Evolutionary conservation across 2,329 filamentous ascomycete species (phyloP), one percentile per base, ranked within the genome.

Genomic region (Zasmidium cellare): DNA sequence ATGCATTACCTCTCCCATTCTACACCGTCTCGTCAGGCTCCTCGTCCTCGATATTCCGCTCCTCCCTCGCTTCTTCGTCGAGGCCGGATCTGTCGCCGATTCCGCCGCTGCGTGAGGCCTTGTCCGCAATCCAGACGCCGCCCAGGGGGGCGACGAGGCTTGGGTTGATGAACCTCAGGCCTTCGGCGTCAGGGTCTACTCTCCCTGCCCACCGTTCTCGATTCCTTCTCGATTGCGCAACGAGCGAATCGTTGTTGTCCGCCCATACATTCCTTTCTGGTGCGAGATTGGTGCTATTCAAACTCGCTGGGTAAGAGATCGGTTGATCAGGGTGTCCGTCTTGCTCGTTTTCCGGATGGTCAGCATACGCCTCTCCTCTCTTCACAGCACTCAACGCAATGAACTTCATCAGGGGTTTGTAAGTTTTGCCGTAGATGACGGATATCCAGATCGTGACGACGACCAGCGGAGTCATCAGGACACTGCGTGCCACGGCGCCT

Each of bases 331-430:
- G 47, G 20, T 57, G 18, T n/a, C 46, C 25, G 19, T 28, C 16
- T 3, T n/a, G 18, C 76, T 74, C 72, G 7, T 49, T 65, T 54
- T 55, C 59, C 9, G 55, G 45, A 22, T 64, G 61, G 55, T 58
- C 61, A 2, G 74, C 76, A 6, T 80, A 75, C 80, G 78, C 58
- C 57, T 85, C 80, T 2, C 84, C 82, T 23, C 85, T 80, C 64
- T 87, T 84, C 58, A 99, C 91, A 67, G 91, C 96, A 62, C 91
- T 84, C 46, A 99, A 79, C 24, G 96, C 92, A 71, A 99, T 97
- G 72, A 94, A 97, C 66, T 87, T 88, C 74, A 92, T 96, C 59
- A 99, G 77, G 0, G 94, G 93, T 68, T 91, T 89, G 68, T 94
- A 99, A 1, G 89, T 89, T 46, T 84, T 82, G 46, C 84, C 82